A percentile compares a stretch with the other conserved stretches of the same genome.
phyloP scores from a whole-genome alignment of 2,329 filamentous ascomycete species.

The Alternaria brassicicola region DNA sequence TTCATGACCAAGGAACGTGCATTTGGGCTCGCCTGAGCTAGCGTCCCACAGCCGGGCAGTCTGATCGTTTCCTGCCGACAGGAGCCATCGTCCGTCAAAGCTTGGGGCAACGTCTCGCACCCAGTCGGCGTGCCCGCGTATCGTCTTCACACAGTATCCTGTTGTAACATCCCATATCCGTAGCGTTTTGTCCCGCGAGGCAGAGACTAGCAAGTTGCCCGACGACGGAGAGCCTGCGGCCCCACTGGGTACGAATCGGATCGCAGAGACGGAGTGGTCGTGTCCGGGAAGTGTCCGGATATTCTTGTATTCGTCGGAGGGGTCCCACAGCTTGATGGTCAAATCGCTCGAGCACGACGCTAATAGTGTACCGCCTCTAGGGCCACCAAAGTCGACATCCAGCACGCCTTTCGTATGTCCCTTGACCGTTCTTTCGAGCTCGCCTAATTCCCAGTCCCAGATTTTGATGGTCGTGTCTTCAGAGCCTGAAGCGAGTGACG shows the following conservation, averaged over 20 bases:
- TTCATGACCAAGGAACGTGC: conserved; percentile 84
- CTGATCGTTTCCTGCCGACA: conserved; percentile 83
- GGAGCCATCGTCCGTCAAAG: conserved; percentile 78
- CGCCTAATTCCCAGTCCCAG: conserved; percentile 95
- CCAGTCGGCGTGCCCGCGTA: conserved; percentile 86
- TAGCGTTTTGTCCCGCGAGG: conserved; percentile 82
- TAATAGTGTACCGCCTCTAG: conserved; percentile 76
- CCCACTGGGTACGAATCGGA: conserved; percentile 86
- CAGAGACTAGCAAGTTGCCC: conserved; percentile 83
- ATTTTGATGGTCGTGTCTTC: conserved; percentile 96
- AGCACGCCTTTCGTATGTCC: conserved; percentile 88
- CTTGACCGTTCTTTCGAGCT: conserved; percentile 88
- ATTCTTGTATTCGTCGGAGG: conserved; percentile 91
- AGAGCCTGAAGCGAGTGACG: conserved; percentile 85
- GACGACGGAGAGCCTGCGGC: conserved; percentile 78
- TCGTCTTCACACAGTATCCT: conserved; percentile 89
- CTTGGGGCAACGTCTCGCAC: conserved; percentile 87
- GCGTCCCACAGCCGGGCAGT: conserved; percentile 87
- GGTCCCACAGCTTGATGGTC: conserved; percentile 95
- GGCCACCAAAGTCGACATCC: conserved; percentile 89
- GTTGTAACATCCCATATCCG: conserved; percentile 93
- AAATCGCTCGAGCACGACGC: conserved; percentile 87
- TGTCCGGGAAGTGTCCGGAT: conserved; percentile 89
- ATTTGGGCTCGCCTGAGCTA: conserved; percentile 74
- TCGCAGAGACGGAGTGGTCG: conserved; percentile 87